Percentiles rank a stretch among this genome's conserved stretches.
Evolutionary conservation across 2,329 filamentous ascomycete species (phyloP).

Genomic region (Hymenoscyphus salicellus): DNA sequence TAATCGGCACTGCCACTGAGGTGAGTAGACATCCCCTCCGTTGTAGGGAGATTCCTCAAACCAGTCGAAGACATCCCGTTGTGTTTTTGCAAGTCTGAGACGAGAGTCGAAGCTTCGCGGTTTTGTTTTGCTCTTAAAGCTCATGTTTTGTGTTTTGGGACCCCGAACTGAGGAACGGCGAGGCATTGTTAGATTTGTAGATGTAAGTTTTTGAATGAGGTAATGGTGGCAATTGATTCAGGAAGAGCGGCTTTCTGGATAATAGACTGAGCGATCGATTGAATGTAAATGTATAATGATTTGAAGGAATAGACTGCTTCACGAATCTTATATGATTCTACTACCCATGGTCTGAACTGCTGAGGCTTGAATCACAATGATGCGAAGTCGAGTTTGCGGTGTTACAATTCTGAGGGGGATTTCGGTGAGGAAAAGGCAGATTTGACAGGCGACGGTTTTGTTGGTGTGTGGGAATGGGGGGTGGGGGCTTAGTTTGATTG

Average conservation of each 20-base stretch:
- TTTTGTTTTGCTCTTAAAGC: not conserved
- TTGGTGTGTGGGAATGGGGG: no score
- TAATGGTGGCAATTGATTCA: not conserved
- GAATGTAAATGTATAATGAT: not conserved
- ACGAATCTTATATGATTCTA: not conserved
- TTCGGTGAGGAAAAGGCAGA: not conserved
- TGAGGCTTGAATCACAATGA: not conserved
- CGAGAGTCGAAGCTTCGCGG: not conserved
- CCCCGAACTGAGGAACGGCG: not conserved
- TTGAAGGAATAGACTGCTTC: not conserved
- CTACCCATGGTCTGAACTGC: not conserved
- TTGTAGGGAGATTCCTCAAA: constrained; percentile 15
- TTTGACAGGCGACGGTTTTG: not conserved
- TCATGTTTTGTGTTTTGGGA: not conserved
- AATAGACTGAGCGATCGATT: not conserved
- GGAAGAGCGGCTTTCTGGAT: no score
- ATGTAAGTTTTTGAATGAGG: not conserved
- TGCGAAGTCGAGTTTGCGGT: not conserved
- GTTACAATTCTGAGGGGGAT: not conserved
- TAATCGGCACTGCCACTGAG: constrained; percentile 12
- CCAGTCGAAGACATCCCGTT: constrained; percentile 16
- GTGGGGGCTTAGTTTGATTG: no score
- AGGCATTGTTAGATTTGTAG: not conserved
- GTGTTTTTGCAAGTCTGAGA: constrained; percentile 1
- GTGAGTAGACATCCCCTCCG: constrained; percentile 17